phyloP scores from a whole-genome alignment of 306 rosid species.

The Rosa persica region DNA sequence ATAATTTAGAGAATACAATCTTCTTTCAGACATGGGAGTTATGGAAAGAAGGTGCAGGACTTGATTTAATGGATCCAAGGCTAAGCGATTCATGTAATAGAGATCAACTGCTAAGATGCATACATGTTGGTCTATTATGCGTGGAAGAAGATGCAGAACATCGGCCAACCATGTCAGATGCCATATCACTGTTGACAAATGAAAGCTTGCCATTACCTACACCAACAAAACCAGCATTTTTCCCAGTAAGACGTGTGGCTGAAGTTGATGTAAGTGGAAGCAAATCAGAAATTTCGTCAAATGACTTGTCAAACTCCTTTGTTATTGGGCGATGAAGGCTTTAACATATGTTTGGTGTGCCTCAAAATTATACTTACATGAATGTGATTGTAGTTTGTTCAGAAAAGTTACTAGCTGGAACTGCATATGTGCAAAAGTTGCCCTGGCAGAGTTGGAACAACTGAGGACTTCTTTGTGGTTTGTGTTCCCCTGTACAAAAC shows the following conservation, averaged over 20 bases:
- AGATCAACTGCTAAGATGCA: slow-evolving; percentile 11
- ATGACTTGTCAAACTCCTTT: neutral
- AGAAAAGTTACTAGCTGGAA: neutral
- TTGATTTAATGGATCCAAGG: slow-evolving; percentile 4
- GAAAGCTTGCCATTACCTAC: neutral
- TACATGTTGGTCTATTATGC: slow-evolving; percentile 16
- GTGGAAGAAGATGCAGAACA: slow-evolving; percentile 11
- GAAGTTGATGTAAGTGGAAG: neutral
- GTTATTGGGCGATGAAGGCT: neutral
- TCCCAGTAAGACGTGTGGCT: neutral
- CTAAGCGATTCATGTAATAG: neutral
- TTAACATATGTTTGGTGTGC: neutral
- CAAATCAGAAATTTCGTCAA: neutral
- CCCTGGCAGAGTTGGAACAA: neutral
- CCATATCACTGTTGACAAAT: slow-evolving; percentile 6
- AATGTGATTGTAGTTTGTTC: neutral
- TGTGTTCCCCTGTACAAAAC: neutral
- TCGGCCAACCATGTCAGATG: neutral
- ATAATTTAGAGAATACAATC: neutral
- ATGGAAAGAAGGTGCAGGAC: slow-evolving; percentile 18
- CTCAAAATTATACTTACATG: neutral
- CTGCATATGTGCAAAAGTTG: neutral
- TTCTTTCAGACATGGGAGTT: slow-evolving; percentile 15
- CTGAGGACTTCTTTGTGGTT: neutral
- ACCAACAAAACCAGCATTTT: slow-evolving; percentile 1